A percentile compares a stretch with the other conserved stretches of the same genome.
Evolutionary conservation across 495 filamentous ascomycete genomes (phyloP).

Genomic region (Zalerion maritima): DNA sequence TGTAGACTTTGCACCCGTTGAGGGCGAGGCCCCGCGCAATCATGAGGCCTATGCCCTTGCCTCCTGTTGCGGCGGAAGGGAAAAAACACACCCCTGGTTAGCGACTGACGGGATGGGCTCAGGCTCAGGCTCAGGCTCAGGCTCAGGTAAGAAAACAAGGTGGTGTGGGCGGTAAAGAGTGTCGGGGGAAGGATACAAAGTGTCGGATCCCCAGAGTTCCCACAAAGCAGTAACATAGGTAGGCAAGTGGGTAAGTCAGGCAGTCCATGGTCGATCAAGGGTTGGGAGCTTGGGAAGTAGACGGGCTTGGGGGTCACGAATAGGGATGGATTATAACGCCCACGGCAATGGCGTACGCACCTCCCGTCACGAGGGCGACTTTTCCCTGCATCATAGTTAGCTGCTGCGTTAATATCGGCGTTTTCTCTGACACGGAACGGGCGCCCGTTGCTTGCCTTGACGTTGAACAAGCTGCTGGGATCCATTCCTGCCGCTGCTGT

Average conservation of each 20-base stretch:
- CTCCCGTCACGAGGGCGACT: conserved; percentile 28
- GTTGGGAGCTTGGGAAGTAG: conserved; percentile 4
- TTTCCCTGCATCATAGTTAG: conserved; percentile 14
- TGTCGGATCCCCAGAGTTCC: conserved; percentile 13
- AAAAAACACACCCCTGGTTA: too few relatives aligned
- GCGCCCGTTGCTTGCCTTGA: conserved; percentile 30
- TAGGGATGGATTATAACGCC: too few relatives aligned
- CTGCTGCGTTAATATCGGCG: neutral
- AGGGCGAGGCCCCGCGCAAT: conserved; percentile 63
- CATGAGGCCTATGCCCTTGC: conserved; percentile 59
- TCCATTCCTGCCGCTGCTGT: too few relatives aligned
- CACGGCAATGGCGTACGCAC: too few relatives aligned
- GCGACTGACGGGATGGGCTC: too few relatives aligned
- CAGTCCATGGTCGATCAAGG: conserved; percentile 3
- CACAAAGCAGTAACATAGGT: too few relatives aligned
- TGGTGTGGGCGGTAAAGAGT: neutral
- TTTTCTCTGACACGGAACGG: neutral
- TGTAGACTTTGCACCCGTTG: conserved; percentile 75
- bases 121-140: too few relatives aligned
- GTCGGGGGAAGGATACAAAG: conserved; percentile 2
- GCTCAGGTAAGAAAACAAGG: neutral
- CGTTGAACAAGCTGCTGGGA: conserved; percentile 38
- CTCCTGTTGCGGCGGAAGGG: conserved; percentile 10
- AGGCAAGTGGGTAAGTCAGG: too few relatives aligned
- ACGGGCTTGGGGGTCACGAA: too few relatives aligned